Percentiles rank a stretch among this genome's conserved stretches.
phyloP scores from a whole-genome alignment of 2,329 filamentous ascomycete genomes.

The Xenosphaeropsis pyriputrescens region DNA sequence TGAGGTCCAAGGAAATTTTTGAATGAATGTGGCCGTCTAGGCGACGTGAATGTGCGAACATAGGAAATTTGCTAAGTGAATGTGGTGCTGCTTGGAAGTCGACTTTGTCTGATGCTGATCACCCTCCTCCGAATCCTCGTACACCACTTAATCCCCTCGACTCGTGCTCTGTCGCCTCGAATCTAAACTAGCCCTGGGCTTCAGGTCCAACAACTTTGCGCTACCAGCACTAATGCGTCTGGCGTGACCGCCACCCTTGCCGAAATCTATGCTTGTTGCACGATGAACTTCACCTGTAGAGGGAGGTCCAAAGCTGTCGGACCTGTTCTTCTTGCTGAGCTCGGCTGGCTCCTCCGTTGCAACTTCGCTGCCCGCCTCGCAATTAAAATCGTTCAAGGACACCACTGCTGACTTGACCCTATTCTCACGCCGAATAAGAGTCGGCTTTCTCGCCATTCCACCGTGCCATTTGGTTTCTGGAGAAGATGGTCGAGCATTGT shows the following conservation, averaged over 20 bases:
- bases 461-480: constrained; percentile 17
- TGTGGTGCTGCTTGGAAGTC: no score
- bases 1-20: no score
- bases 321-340: constrained; percentile 11
- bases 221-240: constrained; percentile 67
- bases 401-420: constrained; percentile 45
- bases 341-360: constrained; percentile 17
- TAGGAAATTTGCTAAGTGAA: no score
- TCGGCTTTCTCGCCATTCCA: constrained; percentile 31
- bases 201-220: constrained; percentile 57
- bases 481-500: constrained; percentile 20
- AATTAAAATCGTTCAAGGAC: constrained; percentile 20
- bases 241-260: constrained; percentile 40
- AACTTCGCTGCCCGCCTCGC: constrained; percentile 7
- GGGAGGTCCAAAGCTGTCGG: constrained; percentile 3
- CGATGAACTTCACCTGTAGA: constrained; percentile 31
- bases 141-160: no score
- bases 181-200: constrained; percentile 20
- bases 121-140: no score
- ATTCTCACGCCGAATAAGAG: constrained; percentile 46
- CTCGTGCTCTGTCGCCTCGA: no score
- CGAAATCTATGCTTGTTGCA: constrained; percentile 55
- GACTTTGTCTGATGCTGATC: no score
- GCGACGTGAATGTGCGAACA: no score
- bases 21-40: no score